Base-by-base conservation (phyloP, 139 green algal genomes). In the Tetradesmus lagerheimii region DNA sequence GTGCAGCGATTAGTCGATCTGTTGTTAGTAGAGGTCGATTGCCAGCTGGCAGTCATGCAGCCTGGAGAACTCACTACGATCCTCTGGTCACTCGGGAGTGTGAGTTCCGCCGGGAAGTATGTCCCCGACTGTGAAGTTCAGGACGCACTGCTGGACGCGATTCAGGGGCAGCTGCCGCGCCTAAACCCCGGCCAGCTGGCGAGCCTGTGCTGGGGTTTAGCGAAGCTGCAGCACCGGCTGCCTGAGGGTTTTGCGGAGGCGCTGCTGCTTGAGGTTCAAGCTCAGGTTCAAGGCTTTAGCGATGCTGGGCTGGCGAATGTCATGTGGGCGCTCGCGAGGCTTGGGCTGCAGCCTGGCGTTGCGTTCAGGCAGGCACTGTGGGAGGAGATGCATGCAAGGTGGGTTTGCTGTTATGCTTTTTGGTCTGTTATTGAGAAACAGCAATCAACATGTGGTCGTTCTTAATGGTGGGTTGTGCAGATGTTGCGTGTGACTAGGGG, bases 151-250 rank as follows among this genome's bases (percentile, higher is more conserved):
- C 25, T 88, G 25, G 12, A n/a, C 5, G 83, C 83, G 20, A 53
- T 80, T 2, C 83, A 88, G 38, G 71, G 83, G 27, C 83, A 88
- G 62, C 37, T 88, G 25, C 83, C 83, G 83, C 67, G 83, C 57
- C 47, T 88, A 23, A 88, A 39, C 25, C 64, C 83, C 11, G 20
- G 29, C 27, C 83, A 88, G 83, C 37, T 80, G 34, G 53, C 25
- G 25, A 80, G 64, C 38, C 35, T 88, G 83, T 88, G 83, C 38
- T 88, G 83, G 83, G 83, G 83, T 66, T 80, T 88, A 80, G 83
- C 83, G 14, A 88, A 88, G 83, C 83, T 88, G 38, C 29, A 64
- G 5, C 83, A 80, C 16, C 37, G 16, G 6, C 47, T 88, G 23
- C 38, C 62, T 14, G 62, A 64, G 38, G 37, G 83, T 39, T 88